Conservation (phyloP, 208 protist genomes). For the Trypanosoma grayi region DNA sequence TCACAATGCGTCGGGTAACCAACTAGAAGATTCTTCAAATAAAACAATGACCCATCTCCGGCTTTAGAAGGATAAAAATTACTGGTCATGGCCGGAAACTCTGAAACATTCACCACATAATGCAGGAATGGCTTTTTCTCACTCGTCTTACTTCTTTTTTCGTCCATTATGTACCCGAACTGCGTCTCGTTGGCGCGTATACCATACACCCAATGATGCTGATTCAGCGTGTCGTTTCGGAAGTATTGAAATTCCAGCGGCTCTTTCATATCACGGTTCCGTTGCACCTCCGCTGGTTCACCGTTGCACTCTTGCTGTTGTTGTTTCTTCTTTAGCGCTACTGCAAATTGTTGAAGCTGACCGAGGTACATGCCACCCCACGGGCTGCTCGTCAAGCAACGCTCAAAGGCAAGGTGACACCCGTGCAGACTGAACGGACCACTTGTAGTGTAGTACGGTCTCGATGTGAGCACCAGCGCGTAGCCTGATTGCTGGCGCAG, state of each 20-base stretch:
- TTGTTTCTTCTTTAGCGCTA: neutral
- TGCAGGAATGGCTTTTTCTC: neutral
- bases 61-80: neutral
- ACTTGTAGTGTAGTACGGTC: neutral
- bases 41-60: neutral
- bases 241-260: neutral
- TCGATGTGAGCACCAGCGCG: neutral
- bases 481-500: neutral
- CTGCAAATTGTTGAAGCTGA: neutral
- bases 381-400: neutral
- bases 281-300: neutral
- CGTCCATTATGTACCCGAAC: constrained; percentile 1
- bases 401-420: neutral
- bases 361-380: constrained; percentile 2
- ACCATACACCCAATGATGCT: constrained; percentile 9
- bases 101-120: neutral
- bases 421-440: neutral
- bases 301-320: neutral
- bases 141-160: neutral
- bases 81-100: neutral
- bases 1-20: constrained; percentile 14
- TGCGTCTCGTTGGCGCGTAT: neutral
- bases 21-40: neutral
- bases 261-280: neutral
- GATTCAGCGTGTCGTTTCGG: too few species aligned